A percentile compares a stretch with the other conserved stretches of the same genome.
phyloP scores from a whole-genome alignment of 768 basidiomycete genomes.

The Tricholoma furcatifolium region DNA sequence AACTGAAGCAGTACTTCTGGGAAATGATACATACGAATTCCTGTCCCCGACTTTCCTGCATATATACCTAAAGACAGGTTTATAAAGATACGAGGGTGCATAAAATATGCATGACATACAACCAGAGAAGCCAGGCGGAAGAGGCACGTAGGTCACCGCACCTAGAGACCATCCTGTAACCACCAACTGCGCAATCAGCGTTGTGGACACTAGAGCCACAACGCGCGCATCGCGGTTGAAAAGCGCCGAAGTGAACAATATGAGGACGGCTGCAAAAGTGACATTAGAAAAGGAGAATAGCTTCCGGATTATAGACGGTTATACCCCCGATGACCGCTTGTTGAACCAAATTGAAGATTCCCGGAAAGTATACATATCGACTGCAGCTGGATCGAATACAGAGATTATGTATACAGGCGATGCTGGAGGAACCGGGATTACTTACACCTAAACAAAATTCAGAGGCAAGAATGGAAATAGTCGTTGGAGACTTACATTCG shows the following conservation, averaged over 20 bases:
- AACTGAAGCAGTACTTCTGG: background rate
- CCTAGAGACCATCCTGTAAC: conserved; percentile 17
- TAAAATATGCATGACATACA: conserved; percentile 2
- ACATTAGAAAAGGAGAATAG: background rate
- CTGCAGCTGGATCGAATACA: background rate
- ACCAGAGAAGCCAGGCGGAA: conserved; percentile 11
- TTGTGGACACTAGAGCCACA: background rate
- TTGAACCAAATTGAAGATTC: conserved; percentile 12
- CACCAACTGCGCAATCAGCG: conserved; percentile 9
- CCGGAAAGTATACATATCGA: conserved; percentile 12
- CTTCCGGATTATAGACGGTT: background rate
- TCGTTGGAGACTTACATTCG: conserved; percentile 1
- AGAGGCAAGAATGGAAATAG: no score
- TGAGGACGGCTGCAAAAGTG: conserved; percentile 4
- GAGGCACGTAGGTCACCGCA: conserved; percentile 9
- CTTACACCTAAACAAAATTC: background rate
- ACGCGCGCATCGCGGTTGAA: conserved; percentile 8
- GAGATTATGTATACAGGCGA: background rate
- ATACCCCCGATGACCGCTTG: conserved; percentile 12
- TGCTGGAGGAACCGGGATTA: background rate
- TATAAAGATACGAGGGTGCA: background rate
- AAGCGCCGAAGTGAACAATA: conserved; percentile 13
- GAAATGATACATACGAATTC: conserved; percentile 7
- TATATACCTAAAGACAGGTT: conserved; percentile 4
- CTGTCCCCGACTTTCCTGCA: conserved; percentile 12